phyloP scores from a whole-genome alignment of 2,329 filamentous ascomycete species.

The Lecanicillium sp. region DNA sequence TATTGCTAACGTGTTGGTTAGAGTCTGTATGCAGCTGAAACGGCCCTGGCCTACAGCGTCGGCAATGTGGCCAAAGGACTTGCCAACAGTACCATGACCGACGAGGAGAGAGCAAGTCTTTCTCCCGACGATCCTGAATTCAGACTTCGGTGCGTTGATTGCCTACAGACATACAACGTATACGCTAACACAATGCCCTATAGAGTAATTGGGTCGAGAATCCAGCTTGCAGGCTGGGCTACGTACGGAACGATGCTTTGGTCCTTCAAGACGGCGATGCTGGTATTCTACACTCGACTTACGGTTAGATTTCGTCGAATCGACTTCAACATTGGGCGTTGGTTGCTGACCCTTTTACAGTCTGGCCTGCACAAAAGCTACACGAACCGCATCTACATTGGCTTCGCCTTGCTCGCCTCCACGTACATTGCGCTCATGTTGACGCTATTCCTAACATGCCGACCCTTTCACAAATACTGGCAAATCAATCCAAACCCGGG shows the following conservation, averaged over 20 bases:
- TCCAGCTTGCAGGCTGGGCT: slow-evolving; percentile 43
- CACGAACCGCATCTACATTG: slow-evolving; percentile 20
- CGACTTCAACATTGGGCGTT: slow-evolving; percentile 10
- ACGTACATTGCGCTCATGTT: slow-evolving; percentile 25
- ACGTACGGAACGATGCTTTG: slow-evolving; percentile 42
- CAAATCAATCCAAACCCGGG: slow-evolving; percentile 34
- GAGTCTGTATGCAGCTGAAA: slow-evolving; percentile 16
- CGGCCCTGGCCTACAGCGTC: slow-evolving; percentile 24
- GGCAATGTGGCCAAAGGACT: slow-evolving; percentile 31
- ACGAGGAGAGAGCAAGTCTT: slow-evolving; percentile 31
- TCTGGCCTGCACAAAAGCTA: slow-evolving; percentile 19
- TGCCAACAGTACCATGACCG: slow-evolving; percentile 43
- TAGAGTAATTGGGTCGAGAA: slow-evolving; percentile 42
- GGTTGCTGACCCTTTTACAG: slow-evolving; percentile 17
- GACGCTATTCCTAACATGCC: slow-evolving; percentile 26
- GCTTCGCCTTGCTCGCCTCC: slow-evolving; percentile 22
- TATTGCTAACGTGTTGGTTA: no score
- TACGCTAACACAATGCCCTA: slow-evolving; percentile 6
- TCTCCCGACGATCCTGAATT: slow-evolving; percentile 33
- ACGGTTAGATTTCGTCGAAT: slow-evolving; percentile 23
- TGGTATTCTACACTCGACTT: slow-evolving; percentile 42
- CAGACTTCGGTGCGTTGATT: slow-evolving; percentile 13
- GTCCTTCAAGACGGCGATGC: slow-evolving; percentile 43
- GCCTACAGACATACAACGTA: not conserved
- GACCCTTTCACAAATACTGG: slow-evolving; percentile 28